A percentile compares a stretch with the other conserved stretches of the same genome.
Conservation (phyloP, 2,329 filamentous ascomycete species). For the Diaporthe batatas region DNA sequence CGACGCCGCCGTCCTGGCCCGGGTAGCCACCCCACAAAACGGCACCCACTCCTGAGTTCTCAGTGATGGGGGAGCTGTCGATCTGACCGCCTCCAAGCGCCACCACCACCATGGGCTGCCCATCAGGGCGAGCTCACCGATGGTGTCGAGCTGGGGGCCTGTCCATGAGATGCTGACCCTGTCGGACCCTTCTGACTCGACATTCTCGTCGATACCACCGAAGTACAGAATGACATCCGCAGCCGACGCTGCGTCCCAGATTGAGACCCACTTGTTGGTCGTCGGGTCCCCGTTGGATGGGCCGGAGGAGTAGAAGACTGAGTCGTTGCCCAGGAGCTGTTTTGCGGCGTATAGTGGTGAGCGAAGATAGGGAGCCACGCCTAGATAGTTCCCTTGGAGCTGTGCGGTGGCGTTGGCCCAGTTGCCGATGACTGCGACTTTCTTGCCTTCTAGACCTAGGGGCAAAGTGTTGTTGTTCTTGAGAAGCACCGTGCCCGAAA, state of each 20-base stretch:
- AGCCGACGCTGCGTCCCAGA: slow-evolving; percentile 54
- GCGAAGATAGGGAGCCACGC: slow-evolving; percentile 67
- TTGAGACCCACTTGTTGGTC: slow-evolving; percentile 50
- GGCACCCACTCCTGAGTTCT: slow-evolving; percentile 61
- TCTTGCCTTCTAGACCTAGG: slow-evolving; percentile 62
- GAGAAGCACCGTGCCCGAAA: slow-evolving; percentile 61
- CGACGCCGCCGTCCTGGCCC: slow-evolving; percentile 70
- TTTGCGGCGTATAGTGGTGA: slow-evolving; percentile 62
- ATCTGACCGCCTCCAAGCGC: slow-evolving; percentile 64
- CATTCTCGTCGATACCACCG: slow-evolving; percentile 66
- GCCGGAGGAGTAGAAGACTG: slow-evolving; percentile 45
- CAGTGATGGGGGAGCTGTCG: slow-evolving; percentile 63
- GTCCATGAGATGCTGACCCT: slow-evolving; percentile 66
- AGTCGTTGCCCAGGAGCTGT: slow-evolving; percentile 37
- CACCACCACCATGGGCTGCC: slow-evolving; percentile 63
- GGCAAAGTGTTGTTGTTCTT: slow-evolving; percentile 68
- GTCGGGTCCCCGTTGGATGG: slow-evolving; percentile 45
- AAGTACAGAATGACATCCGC: slow-evolving; percentile 67
- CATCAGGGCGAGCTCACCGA: slow-evolving; percentile 59
- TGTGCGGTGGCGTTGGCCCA: slow-evolving; percentile 70
- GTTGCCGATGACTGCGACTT: slow-evolving; percentile 68
- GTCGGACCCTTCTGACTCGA: slow-evolving; percentile 67
- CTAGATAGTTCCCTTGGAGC: slow-evolving; percentile 72
- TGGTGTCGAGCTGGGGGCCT: slow-evolving; percentile 62
- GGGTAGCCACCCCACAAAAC: slow-evolving; percentile 72